These are phyloP conservation scores for Ampelomyces quisqualis DNA, from an alignment of 2,329 filamentous ascomycete genomes.

Conservation along the genomic window DNA sequence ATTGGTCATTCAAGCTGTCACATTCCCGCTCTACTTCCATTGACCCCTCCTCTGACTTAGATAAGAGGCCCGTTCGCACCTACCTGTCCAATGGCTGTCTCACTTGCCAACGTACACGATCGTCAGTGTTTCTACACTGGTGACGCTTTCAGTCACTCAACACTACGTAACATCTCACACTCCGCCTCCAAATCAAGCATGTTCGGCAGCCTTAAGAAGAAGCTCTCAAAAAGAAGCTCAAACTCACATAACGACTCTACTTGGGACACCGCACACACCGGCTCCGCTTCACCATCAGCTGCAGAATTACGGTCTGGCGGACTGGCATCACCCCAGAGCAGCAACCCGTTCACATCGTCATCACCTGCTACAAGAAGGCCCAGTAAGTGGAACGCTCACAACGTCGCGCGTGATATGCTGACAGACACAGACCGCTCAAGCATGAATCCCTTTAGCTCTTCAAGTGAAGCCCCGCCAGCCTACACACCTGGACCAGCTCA, in stretches of 20 bases:
- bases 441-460: conserved; percentile 31
- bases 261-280: conserved; percentile 4
- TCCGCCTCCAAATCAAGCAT: conserved; percentile 9
- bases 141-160: conserved; percentile 3
- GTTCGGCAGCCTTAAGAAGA: conserved; percentile 19
- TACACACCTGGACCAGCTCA: conserved; percentile 40
- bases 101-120: conserved; percentile 8
- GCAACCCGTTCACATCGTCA: conserved; percentile 21
- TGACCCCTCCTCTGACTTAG: not conserved
- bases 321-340: conserved; percentile 17
- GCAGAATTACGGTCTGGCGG: conserved; percentile 15
- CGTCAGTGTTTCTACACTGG: conserved; percentile 3
- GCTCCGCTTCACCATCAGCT: conserved; percentile 7
- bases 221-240: conserved; percentile 15
- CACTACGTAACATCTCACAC: conserved; percentile 1
- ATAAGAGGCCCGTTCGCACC: conserved; percentile 2
- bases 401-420: conserved; percentile 2
- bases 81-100: conserved; percentile 16
- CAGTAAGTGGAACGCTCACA: conserved; percentile 29
- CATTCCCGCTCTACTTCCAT: conserved; percentile 1
- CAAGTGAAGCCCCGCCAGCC: conserved; percentile 46
- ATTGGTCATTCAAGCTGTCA: conserved; percentile 1
- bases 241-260: conserved; percentile 9
- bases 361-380: conserved; percentile 44
- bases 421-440: conserved; percentile 24